Percentiles rank a stretch among this genome's conserved stretches.
These are phyloP conservation scores for Populus hybrid DNA, from an alignment of 441 rosid species.

Conservation along the genomic window DNA sequence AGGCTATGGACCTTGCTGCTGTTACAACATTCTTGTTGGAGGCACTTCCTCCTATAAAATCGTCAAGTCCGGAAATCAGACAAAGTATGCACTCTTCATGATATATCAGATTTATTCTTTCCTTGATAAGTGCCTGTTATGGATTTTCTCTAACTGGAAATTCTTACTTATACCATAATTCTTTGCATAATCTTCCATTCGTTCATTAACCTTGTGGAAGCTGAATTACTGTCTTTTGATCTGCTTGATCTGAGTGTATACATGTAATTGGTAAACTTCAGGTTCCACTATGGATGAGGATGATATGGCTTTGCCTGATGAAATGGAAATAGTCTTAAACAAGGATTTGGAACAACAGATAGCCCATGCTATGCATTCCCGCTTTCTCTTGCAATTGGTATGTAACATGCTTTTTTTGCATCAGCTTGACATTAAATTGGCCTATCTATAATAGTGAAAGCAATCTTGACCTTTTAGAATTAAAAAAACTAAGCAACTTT, in stretches of 20 bases:
- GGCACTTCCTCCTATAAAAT: conserved; percentile 70
- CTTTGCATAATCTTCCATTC: not conserved
- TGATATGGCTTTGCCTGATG: conserved; percentile 54
- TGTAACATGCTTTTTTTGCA: conserved; percentile 25
- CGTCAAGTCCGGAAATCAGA: conserved; percentile 40
- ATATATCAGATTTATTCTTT: conserved; percentile 1
- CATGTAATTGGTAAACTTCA: conserved; percentile 30
- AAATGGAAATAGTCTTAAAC: conserved; percentile 51
- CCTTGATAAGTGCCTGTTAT: not conserved
- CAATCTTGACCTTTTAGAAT: conserved; percentile 13
- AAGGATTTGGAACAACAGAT: conserved; percentile 67
- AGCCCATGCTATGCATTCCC: conserved; percentile 68
- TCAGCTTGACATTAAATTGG: conserved; percentile 10
- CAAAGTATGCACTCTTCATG: conserved; percentile 53
- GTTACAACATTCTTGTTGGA: conserved; percentile 76
- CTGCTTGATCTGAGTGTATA: conserved; percentile 23
- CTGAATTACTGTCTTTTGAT: conserved; percentile 6
- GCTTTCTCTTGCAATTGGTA: conserved; percentile 94
- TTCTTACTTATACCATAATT: not conserved
- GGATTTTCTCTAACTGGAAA: not conserved
- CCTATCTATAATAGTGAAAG: conserved; percentile 17
- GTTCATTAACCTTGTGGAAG: not conserved
- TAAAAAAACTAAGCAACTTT: conserved; percentile 10
- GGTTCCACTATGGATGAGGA: conserved; percentile 67
- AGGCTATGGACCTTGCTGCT: conserved; percentile 84